Conservation (phyloP, 2,329 filamentous ascomycete genomes). For the Chalaropsis ovoidea region DNA sequence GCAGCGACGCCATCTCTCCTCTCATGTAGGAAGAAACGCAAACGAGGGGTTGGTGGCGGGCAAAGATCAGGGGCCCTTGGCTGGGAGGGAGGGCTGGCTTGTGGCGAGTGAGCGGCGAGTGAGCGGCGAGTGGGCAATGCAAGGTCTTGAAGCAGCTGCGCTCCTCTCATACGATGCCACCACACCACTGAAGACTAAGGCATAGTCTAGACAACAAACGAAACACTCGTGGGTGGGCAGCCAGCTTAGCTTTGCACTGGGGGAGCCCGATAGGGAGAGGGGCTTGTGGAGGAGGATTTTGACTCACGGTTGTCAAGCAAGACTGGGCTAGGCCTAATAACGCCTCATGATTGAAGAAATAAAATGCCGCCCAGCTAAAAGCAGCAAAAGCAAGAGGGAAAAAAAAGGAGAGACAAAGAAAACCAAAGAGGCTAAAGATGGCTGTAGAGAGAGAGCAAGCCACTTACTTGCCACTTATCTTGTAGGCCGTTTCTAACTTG, state of each 20-base stretch:
- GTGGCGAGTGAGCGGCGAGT: too few species aligned
- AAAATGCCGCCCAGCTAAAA: not conserved
- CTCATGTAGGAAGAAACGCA: too few species aligned
- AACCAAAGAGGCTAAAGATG: not conserved
- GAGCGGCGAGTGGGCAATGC: not conserved
- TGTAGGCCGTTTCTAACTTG: not conserved
- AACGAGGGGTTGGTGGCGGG: not conserved
- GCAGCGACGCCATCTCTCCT: not conserved
- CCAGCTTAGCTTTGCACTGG: not conserved
- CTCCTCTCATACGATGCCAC: not conserved
- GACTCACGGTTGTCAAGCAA: not conserved
- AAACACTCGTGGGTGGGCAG: not conserved
- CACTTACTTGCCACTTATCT: constrained; percentile 10
- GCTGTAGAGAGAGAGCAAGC: not conserved
- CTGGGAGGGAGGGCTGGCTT: not conserved
- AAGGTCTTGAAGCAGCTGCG: not conserved
- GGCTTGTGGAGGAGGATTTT: not conserved
- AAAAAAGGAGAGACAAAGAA: constrained; percentile 1
- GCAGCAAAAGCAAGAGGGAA: too few species aligned
- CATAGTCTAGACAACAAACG: not conserved
- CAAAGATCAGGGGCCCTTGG: not conserved
- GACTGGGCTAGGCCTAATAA: not conserved
- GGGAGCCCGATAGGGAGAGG: not conserved
- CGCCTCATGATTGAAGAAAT: not conserved
- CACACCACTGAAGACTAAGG: constrained; percentile 1